Evolutionary conservation across 225 moss, liverwort and hornwort species (phyloP).

Genomic region (Polytrichum commune): DNA sequence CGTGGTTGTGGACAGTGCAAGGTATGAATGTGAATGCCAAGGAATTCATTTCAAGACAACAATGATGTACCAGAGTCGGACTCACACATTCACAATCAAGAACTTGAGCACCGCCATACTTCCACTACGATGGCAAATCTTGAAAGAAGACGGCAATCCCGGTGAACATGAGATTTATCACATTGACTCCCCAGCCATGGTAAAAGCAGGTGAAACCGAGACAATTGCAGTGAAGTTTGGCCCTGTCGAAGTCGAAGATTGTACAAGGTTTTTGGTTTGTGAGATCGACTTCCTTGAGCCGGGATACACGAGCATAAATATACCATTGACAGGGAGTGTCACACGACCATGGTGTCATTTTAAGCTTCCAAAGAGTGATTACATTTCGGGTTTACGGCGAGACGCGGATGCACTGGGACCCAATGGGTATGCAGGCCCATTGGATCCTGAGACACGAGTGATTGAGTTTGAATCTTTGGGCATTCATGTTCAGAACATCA

Average conservation of each 20-base stretch:
- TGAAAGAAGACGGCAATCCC: constrained; percentile 35
- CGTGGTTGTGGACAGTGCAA: constrained; percentile 59
- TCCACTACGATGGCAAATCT: constrained; percentile 51
- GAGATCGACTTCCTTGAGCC: constrained; percentile 56
- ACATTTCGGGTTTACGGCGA: constrained; percentile 43
- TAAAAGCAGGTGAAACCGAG: constrained; percentile 20
- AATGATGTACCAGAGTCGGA: constrained; percentile 85
- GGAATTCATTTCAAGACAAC: constrained; percentile 79
- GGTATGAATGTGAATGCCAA: constrained; percentile 61
- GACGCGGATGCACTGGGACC: constrained; percentile 44
- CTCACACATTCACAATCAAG: constrained; percentile 54
- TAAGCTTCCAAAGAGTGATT: constrained; percentile 76
- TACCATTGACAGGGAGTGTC: constrained; percentile 62
- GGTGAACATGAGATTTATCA: constrained; percentile 47
- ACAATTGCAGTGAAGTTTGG: constrained; percentile 56
- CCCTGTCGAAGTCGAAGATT: constrained; percentile 78
- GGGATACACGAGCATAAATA: constrained; percentile 44
- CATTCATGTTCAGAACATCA: constrained; percentile 56
- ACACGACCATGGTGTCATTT: constrained; percentile 94
- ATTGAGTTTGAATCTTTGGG: constrained; percentile 80
- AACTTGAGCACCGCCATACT: constrained; percentile 56
- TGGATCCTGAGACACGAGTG: constrained; percentile 54
- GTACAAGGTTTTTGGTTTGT: constrained; percentile 53
- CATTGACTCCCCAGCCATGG: constrained; percentile 39
- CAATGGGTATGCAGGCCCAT: constrained; percentile 47